Evolutionary conservation across 129 eudicot genomes (phyloP), one percentile per base, ranked within the genome.

Genomic region (Logfia minima): DNA sequence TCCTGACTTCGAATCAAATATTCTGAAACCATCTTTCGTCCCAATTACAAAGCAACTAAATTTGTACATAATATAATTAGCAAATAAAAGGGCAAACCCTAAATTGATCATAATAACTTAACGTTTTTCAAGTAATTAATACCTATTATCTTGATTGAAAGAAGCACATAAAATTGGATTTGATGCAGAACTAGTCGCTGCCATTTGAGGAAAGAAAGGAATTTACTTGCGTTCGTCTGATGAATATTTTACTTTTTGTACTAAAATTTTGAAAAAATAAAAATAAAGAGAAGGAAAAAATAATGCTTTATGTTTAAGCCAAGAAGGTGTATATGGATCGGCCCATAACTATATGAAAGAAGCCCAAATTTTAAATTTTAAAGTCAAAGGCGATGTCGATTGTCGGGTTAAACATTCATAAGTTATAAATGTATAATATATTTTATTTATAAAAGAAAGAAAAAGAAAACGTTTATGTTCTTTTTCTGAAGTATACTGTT

Each of bases 111-210:
- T 41, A 62, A 62, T 5, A 79, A 8, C 19, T 9, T 5, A 48
- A 9, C 7, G 65, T 32, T 13, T 31, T 21, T 16, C 10, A 21
- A 55, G 43, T 9, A 28, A 56, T 31, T 1, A 45, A 18, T 67
- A 93, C 98, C 96, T 90, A 89, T 89, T 77, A 72, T 93, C 98
- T 87, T 93, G 98, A 81, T 93, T 93, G 78, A 93, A 93, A 60
- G 98, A 90, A 84, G 97, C 97, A 63, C 98, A 88, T 28, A 87
- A 79, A 71, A 93, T 84, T 28, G 90, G 92, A 80, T 85, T 72
- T 34, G 91, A 71, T 28, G 90, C 76, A 8, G 88, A 81, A 35
- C 67, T 84, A 78, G 76, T 79, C 60, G 90, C 84, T 88, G 87
- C 85, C 76, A 78, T 83, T 32, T 21, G 19, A 0, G 24, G n/a